Conservation (phyloP, 345 rosid genomes). For the Eucalyptus sideroxylon region DNA sequence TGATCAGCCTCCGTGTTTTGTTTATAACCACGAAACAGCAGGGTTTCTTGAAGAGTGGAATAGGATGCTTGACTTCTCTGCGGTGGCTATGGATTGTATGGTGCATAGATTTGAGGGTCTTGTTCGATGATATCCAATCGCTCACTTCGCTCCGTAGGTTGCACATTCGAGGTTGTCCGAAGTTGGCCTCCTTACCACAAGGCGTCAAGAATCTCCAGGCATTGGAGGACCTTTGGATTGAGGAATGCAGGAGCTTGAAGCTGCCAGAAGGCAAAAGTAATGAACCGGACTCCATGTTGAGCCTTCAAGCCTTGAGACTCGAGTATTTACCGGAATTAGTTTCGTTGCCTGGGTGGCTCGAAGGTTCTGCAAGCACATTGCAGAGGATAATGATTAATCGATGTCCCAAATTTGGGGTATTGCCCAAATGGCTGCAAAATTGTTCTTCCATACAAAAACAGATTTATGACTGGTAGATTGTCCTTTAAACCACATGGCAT, state of each 20-base stretch:
- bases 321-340: not conserved
- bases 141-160: not conserved
- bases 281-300: too few relatives aligned
- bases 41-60: too few relatives aligned
- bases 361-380: too few relatives aligned
- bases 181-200: not conserved
- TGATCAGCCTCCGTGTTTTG: too few relatives aligned
- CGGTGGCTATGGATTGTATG: rapidly evolving
- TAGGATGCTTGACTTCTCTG: too few relatives aligned
- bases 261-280: too few relatives aligned
- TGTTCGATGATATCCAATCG: not conserved
- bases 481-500: too few relatives aligned
- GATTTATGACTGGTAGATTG: too few relatives aligned
- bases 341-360: not conserved
- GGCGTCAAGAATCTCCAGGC: too few relatives aligned
- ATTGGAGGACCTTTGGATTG: rapidly evolving
- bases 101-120: not conserved
- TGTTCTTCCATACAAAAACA: too few relatives aligned
- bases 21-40: too few relatives aligned
- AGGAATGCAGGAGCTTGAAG: not conserved
- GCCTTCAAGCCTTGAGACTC: not conserved
- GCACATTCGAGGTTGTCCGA: not conserved
- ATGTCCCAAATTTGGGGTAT: not conserved
- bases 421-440: not conserved
- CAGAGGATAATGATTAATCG: too few relatives aligned